Evolutionary conservation across 2,329 filamentous ascomycete genomes (phyloP), one percentile per base, ranked within the genome.

Genomic region (Penicillium sp.): DNA sequence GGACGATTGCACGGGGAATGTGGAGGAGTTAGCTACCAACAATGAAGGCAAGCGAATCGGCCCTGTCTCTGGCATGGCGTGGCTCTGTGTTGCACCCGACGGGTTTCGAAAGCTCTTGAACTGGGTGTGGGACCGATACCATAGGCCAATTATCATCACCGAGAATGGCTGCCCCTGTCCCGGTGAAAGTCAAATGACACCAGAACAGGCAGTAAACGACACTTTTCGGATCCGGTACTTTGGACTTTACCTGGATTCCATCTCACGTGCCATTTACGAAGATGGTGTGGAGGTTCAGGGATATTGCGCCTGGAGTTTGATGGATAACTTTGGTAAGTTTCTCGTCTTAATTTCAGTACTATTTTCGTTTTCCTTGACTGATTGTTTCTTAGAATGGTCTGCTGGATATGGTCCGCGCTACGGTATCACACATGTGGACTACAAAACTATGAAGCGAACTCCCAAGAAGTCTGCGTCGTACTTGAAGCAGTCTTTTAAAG

Each of bases 301-400:
- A 2, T 65, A 63, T 37, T 63, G 45, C 42, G 63, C 57, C 1
- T 65, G 63, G 63, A 56, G 52, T 41, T 48, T 65, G 14, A 61
- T 63, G 60, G 65, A 63, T 51, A 66, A 64, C 28, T 66, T 60
- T 17, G 61, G 61, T 63, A 52, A 12, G 39, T 15, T 17, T 17
- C 11, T 11, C 45, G 14, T 6, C 20, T 42, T 20, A 20, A 20
- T 20, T 20, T 0, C 3, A 11, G 4, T 15, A 5, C 7, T 42
- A 11, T 25, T n/a, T 25, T 14, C 3, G 15, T 2, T 25, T 25
- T 2, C 20, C 6, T 22, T 25, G 20, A 43, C 41, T 31, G 4
- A 25, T 14, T 43, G 20, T 5, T 25, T 1, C 28, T 15, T 14
- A 64, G 62, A 64, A 49, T 64, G 62, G 62, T 64, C 62, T 17